Percentiles rank a stretch among this genome's conserved stretches.
phyloP scores from a whole-genome alignment of 1,284 basidiomycete genomes.

The Ceratobasidium theobromae region DNA sequence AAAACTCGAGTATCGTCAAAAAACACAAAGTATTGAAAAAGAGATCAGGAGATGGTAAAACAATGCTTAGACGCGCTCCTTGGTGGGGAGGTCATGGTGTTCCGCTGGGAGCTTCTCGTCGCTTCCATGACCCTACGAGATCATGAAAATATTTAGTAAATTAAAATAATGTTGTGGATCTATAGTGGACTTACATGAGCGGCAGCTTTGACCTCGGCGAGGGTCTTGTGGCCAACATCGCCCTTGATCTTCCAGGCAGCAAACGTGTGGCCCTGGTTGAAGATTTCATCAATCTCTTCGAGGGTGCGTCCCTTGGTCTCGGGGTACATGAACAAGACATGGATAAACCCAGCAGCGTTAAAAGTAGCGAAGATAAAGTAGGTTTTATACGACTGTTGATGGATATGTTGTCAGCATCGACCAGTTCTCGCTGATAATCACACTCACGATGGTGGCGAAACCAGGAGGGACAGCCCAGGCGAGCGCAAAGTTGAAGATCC shows the following conservation, averaged over 20 bases:
- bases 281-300: constrained; percentile 76
- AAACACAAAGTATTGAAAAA: background rate
- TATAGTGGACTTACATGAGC: background rate
- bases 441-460: constrained; percentile 55
- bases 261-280: constrained; percentile 65
- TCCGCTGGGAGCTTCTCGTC: constrained; percentile 1
- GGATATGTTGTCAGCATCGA: background rate
- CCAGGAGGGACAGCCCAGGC: constrained; percentile 60
- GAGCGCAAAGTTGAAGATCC: constrained; percentile 71
- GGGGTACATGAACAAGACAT: constrained; percentile 62
- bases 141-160: background rate
- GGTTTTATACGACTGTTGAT: constrained; percentile 43
- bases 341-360: constrained; percentile 69
- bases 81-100: constrained; percentile 11
- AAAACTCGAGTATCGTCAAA: background rate
- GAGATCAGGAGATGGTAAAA: too few relatives aligned
- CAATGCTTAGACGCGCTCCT: constrained; percentile 4
- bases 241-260: constrained; percentile 68
- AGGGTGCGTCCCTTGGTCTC: constrained; percentile 71
- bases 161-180: background rate
- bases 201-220: constrained; percentile 48
- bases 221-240: constrained; percentile 62
- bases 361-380: constrained; percentile 78
- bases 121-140: background rate
- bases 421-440: constrained; percentile 29